These are phyloP conservation scores for Obelidium mucronatum DNA, from an alignment of 192 early-diverging fungal genomes.

Conservation along the genomic window DNA sequence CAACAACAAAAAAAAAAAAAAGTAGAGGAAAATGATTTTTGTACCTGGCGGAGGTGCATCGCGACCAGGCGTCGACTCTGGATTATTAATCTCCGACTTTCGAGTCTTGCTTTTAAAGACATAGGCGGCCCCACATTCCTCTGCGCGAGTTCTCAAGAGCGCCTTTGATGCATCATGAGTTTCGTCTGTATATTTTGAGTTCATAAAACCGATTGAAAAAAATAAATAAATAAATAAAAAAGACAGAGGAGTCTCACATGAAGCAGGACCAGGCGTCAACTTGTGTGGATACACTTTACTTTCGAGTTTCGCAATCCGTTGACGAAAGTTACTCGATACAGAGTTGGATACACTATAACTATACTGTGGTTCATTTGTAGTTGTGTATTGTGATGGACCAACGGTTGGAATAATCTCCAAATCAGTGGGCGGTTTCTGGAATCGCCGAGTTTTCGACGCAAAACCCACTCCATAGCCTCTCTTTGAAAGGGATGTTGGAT, in stretches of 20 bases:
- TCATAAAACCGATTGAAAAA: conserved; percentile 1
- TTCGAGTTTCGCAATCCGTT: conserved; percentile 23
- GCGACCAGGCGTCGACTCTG: conserved; percentile 40
- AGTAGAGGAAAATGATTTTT: neutral
- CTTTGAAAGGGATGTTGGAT: conserved; percentile 46
- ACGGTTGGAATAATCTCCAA: conserved; percentile 31
- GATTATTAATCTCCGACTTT: conserved; percentile 44
- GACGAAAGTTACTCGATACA: conserved; percentile 51
- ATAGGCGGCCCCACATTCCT: conserved; percentile 35
- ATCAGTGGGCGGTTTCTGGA: conserved; percentile 49
- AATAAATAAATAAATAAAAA: conserved; percentile 13
- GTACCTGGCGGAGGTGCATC: conserved; percentile 53
- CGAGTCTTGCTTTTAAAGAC: conserved; percentile 51
- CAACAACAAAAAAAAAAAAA: neutral
- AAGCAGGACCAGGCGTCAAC: conserved; percentile 24
- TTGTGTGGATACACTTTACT: conserved; percentile 8
- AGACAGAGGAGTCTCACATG: conserved; percentile 18
- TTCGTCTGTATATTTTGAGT: conserved; percentile 24
- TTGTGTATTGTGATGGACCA: conserved; percentile 47
- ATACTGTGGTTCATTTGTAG: conserved; percentile 38
- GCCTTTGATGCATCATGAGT: conserved; percentile 26
- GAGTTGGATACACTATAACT: conserved; percentile 39
- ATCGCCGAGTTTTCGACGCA: conserved; percentile 51
- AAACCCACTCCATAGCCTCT: conserved; percentile 59
- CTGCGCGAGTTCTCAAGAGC: conserved; percentile 16